phyloP scores from a whole-genome alignment of 176 grass and related monocot species.

The Triticum aestivum region DNA sequence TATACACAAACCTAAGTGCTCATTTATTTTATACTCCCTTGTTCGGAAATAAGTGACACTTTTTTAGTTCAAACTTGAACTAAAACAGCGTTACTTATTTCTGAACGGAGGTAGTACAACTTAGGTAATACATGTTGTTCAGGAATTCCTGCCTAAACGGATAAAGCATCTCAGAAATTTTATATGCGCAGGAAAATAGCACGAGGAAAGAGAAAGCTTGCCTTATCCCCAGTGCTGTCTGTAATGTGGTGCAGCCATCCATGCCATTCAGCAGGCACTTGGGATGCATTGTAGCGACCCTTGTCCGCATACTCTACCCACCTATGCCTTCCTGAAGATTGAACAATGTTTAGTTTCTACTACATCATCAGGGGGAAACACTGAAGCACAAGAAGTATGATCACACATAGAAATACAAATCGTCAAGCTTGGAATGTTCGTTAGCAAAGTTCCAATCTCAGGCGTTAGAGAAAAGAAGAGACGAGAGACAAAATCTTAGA shows the following conservation, averaged over 20 bases:
- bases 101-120: neutral
- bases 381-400: neutral
- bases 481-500: neutral
- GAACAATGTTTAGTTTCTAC: conserved; percentile 14
- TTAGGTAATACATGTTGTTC: neutral
- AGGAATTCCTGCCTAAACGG: neutral
- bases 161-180: neutral
- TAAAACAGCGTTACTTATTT: no score
- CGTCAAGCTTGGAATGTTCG: neutral
- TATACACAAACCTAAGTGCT: neutral
- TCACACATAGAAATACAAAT: neutral
- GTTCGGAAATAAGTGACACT: no score
- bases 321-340: conserved; percentile 74
- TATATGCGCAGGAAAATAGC: neutral
- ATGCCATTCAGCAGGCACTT: conserved; percentile 94
- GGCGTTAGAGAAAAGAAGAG: neutral
- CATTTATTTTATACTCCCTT: neutral
- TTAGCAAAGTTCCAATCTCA: neutral
- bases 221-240: conserved; percentile 80
- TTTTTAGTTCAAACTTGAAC: no score
- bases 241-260: conserved; percentile 88
- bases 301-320: conserved; percentile 93
- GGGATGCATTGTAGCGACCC: conserved; percentile 86
- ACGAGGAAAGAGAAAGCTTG: conserved; percentile 30
- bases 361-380: neutral